These are phyloP conservation scores for Aspergillus kassunensis DNA, from an alignment of 495 filamentous ascomycete species.

Conservation along the genomic window DNA sequence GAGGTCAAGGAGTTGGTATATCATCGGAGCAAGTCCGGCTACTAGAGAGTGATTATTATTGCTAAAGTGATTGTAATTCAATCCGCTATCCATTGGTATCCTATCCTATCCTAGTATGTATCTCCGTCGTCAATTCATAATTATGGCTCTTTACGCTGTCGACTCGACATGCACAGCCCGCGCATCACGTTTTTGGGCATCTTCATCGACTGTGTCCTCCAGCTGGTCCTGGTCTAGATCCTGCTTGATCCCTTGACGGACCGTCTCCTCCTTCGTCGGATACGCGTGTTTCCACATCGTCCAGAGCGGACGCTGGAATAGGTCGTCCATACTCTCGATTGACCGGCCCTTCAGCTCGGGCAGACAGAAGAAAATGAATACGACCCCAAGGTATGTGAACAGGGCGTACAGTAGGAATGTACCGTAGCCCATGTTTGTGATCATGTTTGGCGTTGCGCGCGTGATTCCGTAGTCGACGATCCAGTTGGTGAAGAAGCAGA, in stretches of 20 bases:
- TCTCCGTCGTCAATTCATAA: neutral
- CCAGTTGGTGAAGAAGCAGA: conserved; percentile 25
- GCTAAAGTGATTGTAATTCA: too few relatives aligned
- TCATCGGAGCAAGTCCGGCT: neutral
- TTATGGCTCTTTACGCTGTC: neutral
- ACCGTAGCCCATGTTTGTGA: conserved; percentile 28
- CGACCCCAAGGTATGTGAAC: conserved; percentile 24
- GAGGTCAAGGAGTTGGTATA: neutral
- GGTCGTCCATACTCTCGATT: conserved; percentile 34
- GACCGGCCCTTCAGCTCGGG: conserved; percentile 30
- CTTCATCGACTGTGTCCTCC: neutral
- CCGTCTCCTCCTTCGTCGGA: conserved; percentile 23
- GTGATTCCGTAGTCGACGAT: conserved; percentile 26
- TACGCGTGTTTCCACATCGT: conserved; percentile 30
- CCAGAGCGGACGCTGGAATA: conserved; percentile 32
- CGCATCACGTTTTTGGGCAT: neutral
- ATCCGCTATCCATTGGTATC: neutral
- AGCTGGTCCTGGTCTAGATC: conserved; percentile 12
- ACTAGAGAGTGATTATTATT: neutral
- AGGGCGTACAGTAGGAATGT: conserved; percentile 26
- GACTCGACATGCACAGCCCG: conserved; percentile 9
- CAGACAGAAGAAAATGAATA: conserved; percentile 29
- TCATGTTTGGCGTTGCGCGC: conserved; percentile 25
- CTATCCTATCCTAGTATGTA: neutral
- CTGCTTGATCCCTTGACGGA: conserved; percentile 20